These are phyloP conservation scores for Populus pruinosa DNA, from an alignment of 345 rosid species.

Conservation along the genomic window DNA sequence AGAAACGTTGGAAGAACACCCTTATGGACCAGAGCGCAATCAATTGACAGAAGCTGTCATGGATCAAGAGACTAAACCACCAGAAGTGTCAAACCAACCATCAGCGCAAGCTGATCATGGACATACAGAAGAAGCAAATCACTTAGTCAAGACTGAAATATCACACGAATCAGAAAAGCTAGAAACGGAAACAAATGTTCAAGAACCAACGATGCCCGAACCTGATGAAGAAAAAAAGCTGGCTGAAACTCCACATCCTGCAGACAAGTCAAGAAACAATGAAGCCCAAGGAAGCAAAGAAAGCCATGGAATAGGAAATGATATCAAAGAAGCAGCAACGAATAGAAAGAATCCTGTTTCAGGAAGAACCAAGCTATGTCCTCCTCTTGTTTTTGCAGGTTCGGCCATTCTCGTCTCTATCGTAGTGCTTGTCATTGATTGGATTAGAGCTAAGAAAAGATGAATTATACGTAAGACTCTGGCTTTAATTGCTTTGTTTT, in stretches of 20 bases:
- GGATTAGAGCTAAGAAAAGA: conserved; percentile 46
- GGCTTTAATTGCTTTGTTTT: not conserved
- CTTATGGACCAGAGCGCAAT: not conserved
- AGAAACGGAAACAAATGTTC: conserved; percentile 6
- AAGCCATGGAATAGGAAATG: not conserved
- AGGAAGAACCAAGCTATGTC: conserved; percentile 22
- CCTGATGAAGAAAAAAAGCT: not conserved
- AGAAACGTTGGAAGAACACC: not conserved
- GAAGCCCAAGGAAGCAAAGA: not conserved
- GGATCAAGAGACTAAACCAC: not conserved
- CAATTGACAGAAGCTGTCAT: not conserved
- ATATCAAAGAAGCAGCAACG: conserved; percentile 5
- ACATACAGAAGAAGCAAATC: not conserved
- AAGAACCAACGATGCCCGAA: conserved; percentile 5
- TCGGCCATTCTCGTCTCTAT: conserved; percentile 56
- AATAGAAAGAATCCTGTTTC: not conserved
- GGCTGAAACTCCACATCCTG: not conserved
- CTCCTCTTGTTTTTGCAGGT: conserved; percentile 45
- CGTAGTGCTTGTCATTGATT: conserved; percentile 45
- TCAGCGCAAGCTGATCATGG: conserved; percentile 12
- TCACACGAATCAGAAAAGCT: conserved; percentile 14
- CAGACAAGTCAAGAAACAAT: not conserved
- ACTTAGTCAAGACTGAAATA: conserved; percentile 1
- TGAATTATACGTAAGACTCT: not conserved
- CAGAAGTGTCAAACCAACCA: not conserved